These are phyloP conservation scores for Pulveroboletus sp. DNA, from an alignment of 1,284 basidiomycete genomes.

Conservation along the genomic window DNA sequence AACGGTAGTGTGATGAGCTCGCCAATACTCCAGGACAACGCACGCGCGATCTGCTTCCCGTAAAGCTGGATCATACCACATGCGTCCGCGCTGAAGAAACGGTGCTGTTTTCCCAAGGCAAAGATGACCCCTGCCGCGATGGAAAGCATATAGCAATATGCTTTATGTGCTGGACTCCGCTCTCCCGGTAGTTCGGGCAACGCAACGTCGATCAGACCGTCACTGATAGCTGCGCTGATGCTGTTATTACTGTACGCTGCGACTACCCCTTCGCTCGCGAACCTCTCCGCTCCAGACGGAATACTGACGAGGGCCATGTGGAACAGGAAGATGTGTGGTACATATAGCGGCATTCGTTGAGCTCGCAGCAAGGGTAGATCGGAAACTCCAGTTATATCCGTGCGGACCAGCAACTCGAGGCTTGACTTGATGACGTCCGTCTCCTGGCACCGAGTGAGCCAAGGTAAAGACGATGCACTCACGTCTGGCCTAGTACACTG, in stretches of 20 bases:
- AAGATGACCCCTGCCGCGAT: slow-evolving; percentile 76
- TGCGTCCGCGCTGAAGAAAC: slow-evolving; percentile 86
- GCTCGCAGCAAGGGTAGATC: slow-evolving; percentile 61
- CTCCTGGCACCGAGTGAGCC: slow-evolving; percentile 83
- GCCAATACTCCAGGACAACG: slow-evolving; percentile 79
- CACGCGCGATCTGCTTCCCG: slow-evolving; percentile 74
- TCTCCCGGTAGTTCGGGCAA: slow-evolving; percentile 71
- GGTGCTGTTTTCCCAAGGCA: slow-evolving; percentile 64
- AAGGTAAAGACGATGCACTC: slow-evolving; percentile 62
- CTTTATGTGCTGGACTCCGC: slow-evolving; percentile 74
- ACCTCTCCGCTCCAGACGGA: slow-evolving; percentile 76
- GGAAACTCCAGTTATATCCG: slow-evolving; percentile 69
- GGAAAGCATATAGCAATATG: slow-evolving; percentile 85
- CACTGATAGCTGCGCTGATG: slow-evolving; percentile 73
- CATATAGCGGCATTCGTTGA: slow-evolving; percentile 67
- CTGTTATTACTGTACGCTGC: slow-evolving; percentile 83
- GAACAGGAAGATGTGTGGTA: slow-evolving; percentile 77
- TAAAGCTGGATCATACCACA: slow-evolving; percentile 86
- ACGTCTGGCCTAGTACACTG: slow-evolving; percentile 73
- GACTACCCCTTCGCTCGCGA: slow-evolving; percentile 83
- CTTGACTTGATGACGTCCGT: slow-evolving; percentile 78
- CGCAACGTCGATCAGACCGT: slow-evolving; percentile 69
- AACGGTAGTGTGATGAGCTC: slow-evolving; percentile 71
- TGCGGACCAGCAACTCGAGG: slow-evolving; percentile 72
- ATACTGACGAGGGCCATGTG: slow-evolving; percentile 85